Percentiles rank a stretch among this genome's conserved stretches.
phyloP scores from a whole-genome alignment of 768 basidiomycete genomes.

The Leccinellum luteum region DNA sequence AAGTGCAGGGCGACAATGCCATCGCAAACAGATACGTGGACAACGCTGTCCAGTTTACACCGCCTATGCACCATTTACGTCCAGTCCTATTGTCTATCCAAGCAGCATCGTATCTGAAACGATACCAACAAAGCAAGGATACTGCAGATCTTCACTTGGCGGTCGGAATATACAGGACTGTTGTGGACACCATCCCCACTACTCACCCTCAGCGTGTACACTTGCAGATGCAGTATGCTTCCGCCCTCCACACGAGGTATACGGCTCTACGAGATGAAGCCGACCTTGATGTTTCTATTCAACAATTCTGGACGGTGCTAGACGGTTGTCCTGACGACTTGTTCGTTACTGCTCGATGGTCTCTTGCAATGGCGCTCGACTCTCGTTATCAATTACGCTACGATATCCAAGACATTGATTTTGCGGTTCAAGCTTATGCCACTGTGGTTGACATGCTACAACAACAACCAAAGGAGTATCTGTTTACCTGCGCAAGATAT shows the following conservation, averaged over 20 bases:
- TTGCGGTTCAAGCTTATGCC: conserved; percentile 6
- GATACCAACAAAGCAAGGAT: conserved; percentile 12
- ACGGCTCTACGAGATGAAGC: conserved; percentile 6
- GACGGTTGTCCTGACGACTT: conserved; percentile 6
- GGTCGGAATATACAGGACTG: conserved; percentile 1
- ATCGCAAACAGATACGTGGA: conserved; percentile 7
- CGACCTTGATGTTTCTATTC: conserved; percentile 22
- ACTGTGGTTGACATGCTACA: conserved; percentile 6
- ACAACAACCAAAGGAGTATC: conserved; percentile 2
- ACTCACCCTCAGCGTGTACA: conserved; percentile 11
- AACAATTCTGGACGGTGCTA: conserved; percentile 3
- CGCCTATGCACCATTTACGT: conserved; percentile 6
- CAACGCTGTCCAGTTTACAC: conserved; percentile 5
- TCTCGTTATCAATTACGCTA: conserved; percentile 7
- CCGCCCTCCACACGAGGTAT: conserved; percentile 14
- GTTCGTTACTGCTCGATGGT: conserved; percentile 1
- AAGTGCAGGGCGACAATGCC: neutral
- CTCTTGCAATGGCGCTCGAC: conserved; percentile 11
- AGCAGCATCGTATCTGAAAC: conserved; percentile 10
- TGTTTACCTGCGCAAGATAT: conserved; percentile 7
- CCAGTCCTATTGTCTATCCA: conserved; percentile 8
- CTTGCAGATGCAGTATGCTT: conserved; percentile 20
- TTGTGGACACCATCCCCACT: conserved; percentile 1
- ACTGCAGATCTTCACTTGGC: conserved; percentile 16
- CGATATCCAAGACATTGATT: conserved; percentile 16